Base-by-base conservation (phyloP, 164 flowering plant species). In the Nelumbo lutea region DNA sequence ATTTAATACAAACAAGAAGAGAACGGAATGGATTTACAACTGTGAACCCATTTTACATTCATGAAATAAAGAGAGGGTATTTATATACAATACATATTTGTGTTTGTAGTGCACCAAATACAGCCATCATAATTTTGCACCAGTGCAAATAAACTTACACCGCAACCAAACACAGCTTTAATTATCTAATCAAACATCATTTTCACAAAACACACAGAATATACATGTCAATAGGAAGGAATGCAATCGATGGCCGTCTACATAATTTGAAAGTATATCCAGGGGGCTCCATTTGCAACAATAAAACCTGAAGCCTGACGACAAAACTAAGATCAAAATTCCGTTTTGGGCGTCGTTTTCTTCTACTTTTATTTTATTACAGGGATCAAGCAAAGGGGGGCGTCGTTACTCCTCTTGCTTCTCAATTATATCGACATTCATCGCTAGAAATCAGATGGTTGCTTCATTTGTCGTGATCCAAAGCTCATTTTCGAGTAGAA, bases 391-490 rank as follows among this genome's bases (percentile, higher is more conserved):
- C 42, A 41, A 3, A 6, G 40, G 13, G 10, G 6, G 38, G 9
- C 13, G 61, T 27, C 27, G 27, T 27, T 27, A 0, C 27, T 27
- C 27, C 52, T 47, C 42, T 75, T 10, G 42, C 1, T 55, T 56
- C 81, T 80, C 63, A 73, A 70, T 66, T 41, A n/a, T 62, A 83
- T 83, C 83, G 79, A 79, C 59, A n/a, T 56, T 52, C 59, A 59
- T 77, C 77, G 86, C 70, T 77, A 42, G 67, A 60, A 53, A 65
- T 82, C 51, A 77, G 47, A 83, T 56, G 27, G 47, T 45, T 64
- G 27, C 27, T 27, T 27, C 27, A 53, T 73, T 70, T 64, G 59
- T 53, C 53, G 39, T 40, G 4, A 27, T 46, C 27, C 53, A 2
- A 46, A 48, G 3, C 9, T 3, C 1, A 10, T 15, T 1, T 3